Base-by-base conservation (phyloP, 495 filamentous ascomycete species). In the Aspergillus conjunctus region DNA sequence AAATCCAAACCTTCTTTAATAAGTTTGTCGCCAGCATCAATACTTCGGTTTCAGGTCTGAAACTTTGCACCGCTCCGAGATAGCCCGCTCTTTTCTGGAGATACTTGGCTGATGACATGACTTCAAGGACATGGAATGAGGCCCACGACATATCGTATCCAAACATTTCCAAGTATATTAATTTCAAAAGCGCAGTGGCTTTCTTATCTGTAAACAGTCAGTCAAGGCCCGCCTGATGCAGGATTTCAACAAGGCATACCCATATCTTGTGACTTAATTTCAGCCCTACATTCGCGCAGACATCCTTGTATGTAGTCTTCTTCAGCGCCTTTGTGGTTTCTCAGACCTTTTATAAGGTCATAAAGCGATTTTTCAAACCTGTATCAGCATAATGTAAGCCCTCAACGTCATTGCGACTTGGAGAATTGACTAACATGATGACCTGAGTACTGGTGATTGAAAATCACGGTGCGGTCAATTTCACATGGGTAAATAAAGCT, bases 61-160 rank as follows among this genome's bases (percentile, higher is more conserved):
- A 98, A 77, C 90, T 98, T 77, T 98, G 94, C 18, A 93, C 91
- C 2, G 94, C 94, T 4, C 89, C 93, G n/a, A 98, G 85, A 75
- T 98, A 98, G 26, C 92, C 94, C 44, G 96, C 91, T 60, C 94
- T 79, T 72, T 98, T 98, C 71, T 97, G 94, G 37, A 90, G 81
- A 72, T 97, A 97, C 73, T 97, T 97, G 15, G 87, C 74, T 7
- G 91, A 94, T 21, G 92, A 95, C 94, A 98, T 98, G 73, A 98
- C 94, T 75, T 98, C 94, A 33, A 98, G 87, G 12, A 97, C 94
- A 72, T 98, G 90, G 73, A 98, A 98, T 9, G 92, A 91, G 18
- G 95, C 94, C 94, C 94, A 98, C 0, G 94, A 97, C 94, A 98
- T 98, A 75, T 98, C 94, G 68, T 98, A 90, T 11, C 94, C 94